Percentiles rank a stretch among this genome's conserved stretches.
These are phyloP conservation scores for Alternaria triticina DNA, from an alignment of 2,329 filamentous ascomycete species.

Conservation along the genomic window DNA sequence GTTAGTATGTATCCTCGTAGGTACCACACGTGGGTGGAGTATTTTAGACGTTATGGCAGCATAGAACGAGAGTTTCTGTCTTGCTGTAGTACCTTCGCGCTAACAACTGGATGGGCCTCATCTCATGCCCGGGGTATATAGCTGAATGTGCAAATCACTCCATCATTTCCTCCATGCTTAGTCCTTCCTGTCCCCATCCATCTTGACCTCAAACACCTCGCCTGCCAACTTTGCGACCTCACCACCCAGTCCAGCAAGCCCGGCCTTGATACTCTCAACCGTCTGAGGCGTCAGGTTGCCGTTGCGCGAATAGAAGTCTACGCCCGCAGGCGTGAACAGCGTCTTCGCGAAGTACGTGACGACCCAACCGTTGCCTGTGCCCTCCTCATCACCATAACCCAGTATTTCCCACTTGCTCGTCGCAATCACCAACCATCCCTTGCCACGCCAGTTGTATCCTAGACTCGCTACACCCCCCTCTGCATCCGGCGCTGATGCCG, in stretches of 20 bases:
- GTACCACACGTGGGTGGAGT: not conserved
- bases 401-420: slow-evolving; percentile 81
- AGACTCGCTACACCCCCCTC: slow-evolving; percentile 56
- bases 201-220: slow-evolving; percentile 55
- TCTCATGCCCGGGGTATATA: slow-evolving; percentile 17
- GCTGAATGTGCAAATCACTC: not conserved
- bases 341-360: slow-evolving; percentile 88
- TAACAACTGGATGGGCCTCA: not conserved
- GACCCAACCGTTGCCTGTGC: slow-evolving; percentile 65
- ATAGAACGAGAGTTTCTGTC: not conserved
- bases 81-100: not conserved
- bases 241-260: slow-evolving; percentile 58
- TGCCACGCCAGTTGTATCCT: slow-evolving; percentile 72
- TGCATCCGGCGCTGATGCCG: not conserved
- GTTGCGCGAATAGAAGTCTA: slow-evolving; percentile 77
- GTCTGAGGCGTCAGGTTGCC: slow-evolving; percentile 64
- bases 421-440: slow-evolving; percentile 74
- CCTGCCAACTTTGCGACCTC: slow-evolving; percentile 61
- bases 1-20: not conserved
- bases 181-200: slow-evolving; percentile 32
- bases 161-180: not conserved
- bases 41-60: not conserved
- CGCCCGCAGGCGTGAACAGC: slow-evolving; percentile 79
- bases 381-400: slow-evolving; percentile 69
- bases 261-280: slow-evolving; percentile 62